Evolutionary conservation across 345 rosid genomes (phyloP).

Genomic region (Noccaea bulbosa): DNA sequence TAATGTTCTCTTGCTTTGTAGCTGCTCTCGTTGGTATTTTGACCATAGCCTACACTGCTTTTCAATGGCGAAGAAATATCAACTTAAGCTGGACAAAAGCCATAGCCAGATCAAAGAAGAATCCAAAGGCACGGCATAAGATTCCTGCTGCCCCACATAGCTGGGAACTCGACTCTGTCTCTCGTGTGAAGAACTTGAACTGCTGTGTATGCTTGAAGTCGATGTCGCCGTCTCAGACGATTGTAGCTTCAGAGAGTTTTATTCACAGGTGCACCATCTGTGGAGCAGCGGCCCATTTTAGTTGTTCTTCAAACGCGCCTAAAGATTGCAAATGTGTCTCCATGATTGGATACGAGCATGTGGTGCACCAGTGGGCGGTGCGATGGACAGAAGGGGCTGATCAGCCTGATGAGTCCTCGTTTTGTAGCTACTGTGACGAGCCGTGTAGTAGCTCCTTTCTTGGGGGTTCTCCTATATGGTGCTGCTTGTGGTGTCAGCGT

Average conservation of each 20-base stretch:
- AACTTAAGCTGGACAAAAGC: conserved; percentile 96
- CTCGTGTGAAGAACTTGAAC: conserved; percentile 79
- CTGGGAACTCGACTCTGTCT: conserved; percentile 69
- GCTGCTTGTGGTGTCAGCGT: conserved; percentile 99
- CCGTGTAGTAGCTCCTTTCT: conserved; percentile 90
- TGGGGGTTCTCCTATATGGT: conserved; percentile 96
- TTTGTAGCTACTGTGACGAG: conserved; percentile 93
- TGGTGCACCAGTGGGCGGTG: conserved; percentile 94
- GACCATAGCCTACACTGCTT: conserved; percentile 87
- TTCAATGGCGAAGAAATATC: conserved; percentile 96
- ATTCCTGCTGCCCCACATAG: conserved; percentile 69
- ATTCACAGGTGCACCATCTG: conserved; percentile 70
- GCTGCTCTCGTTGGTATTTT: conserved; percentile 83
- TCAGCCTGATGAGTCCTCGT: conserved; percentile 76
- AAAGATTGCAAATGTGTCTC: conserved; percentile 91
- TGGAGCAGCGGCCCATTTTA: conserved; percentile 79
- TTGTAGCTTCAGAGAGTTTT: conserved; percentile 61
- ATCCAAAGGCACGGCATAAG: conserved; percentile 81
- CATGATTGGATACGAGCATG: conserved; percentile 76
- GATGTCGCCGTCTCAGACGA: conserved; percentile 67
- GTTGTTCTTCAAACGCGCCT: conserved; percentile 69
- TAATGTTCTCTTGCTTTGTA: conserved; percentile 63
- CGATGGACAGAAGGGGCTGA: conserved; percentile 91
- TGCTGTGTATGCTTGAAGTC: conserved; percentile 91
- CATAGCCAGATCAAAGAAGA: conserved; percentile 85